Conservation (phyloP, 2,329 filamentous ascomycete genomes). For the Colletotrichum aenigma region DNA sequence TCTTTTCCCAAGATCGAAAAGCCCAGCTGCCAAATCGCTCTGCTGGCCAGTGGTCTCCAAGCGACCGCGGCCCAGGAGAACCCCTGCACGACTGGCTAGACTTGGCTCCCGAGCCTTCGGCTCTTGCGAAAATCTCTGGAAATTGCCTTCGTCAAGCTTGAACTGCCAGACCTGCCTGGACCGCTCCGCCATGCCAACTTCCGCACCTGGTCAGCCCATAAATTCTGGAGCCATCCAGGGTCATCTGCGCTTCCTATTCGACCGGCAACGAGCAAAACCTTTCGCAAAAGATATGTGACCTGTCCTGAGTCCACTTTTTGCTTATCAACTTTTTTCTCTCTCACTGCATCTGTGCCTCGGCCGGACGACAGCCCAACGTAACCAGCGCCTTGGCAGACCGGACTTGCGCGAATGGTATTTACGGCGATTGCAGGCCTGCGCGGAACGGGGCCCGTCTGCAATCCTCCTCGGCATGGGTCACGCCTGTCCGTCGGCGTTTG, state of each 20-base stretch:
- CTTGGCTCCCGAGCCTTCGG: slow-evolving; percentile 13
- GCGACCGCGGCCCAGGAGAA: background rate
- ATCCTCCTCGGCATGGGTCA: background rate
- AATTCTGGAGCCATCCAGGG: background rate
- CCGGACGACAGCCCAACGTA: background rate
- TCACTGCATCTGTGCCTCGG: background rate
- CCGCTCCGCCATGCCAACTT: background rate
- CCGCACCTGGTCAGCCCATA: slow-evolving; percentile 6
- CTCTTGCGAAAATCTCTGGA: slow-evolving; percentile 11
- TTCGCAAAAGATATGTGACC: background rate
- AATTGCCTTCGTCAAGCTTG: background rate
- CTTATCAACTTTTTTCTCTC: background rate
- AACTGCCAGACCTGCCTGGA: background rate
- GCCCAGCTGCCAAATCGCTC: background rate
- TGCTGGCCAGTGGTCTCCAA: background rate
- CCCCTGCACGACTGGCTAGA: background rate
- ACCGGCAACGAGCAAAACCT: background rate
- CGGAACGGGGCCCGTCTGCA: background rate
- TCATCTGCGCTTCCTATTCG: background rate
- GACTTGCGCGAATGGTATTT: background rate
- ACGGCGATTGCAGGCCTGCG: slow-evolving; percentile 2
- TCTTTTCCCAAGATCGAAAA: background rate
- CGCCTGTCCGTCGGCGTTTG: slow-evolving; percentile 8
- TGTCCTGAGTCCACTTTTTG: background rate
- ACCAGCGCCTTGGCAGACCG: background rate